phyloP scores from a whole-genome alignment of 805 yeast species.

The Teunomyces panamensis region DNA sequence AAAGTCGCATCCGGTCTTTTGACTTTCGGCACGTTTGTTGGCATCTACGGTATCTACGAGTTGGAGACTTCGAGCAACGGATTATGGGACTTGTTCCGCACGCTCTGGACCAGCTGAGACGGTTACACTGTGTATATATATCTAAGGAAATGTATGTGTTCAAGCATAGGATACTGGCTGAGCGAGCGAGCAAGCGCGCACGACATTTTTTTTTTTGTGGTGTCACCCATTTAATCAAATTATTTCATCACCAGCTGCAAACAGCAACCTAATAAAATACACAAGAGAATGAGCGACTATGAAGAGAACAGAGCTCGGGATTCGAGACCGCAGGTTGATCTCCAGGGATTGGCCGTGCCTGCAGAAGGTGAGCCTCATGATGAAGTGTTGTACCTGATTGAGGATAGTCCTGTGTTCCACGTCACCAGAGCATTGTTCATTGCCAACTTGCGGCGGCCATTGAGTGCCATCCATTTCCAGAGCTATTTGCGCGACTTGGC shows the following conservation, averaged over 20 bases:
- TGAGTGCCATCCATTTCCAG: constrained; percentile 39
- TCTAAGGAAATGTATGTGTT: not conserved
- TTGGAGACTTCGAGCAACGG: constrained; percentile 83
- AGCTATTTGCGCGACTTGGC: constrained; percentile 30
- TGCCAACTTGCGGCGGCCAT: constrained; percentile 41
- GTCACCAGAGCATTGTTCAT: constrained; percentile 43
- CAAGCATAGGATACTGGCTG: too few species aligned
- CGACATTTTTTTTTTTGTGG: constrained; percentile 1
- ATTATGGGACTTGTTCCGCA: constrained; percentile 57
- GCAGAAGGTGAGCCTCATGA: constrained; percentile 17
- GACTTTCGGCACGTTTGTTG: constrained; percentile 65
- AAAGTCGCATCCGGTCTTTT: constrained; percentile 64
- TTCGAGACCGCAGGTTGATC: not conserved
- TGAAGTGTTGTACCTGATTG: constrained; percentile 33
- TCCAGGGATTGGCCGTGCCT: constrained; percentile 1
- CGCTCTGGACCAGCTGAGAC: constrained; percentile 53
- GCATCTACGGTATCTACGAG: constrained; percentile 77
- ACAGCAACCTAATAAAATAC: too few species aligned
- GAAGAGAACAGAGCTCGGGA: not conserved
- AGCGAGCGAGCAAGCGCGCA: not conserved
- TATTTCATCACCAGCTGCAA: too few species aligned
- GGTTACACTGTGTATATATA: constrained; percentile 16
- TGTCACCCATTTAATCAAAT: not conserved
- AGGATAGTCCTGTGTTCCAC: constrained; percentile 29
- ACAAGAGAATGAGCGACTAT: not conserved